Evolutionary conservation across 768 basidiomycete species (phyloP), one percentile per base, ranked within the genome.

Genomic region (Leccinum rimulosum): DNA sequence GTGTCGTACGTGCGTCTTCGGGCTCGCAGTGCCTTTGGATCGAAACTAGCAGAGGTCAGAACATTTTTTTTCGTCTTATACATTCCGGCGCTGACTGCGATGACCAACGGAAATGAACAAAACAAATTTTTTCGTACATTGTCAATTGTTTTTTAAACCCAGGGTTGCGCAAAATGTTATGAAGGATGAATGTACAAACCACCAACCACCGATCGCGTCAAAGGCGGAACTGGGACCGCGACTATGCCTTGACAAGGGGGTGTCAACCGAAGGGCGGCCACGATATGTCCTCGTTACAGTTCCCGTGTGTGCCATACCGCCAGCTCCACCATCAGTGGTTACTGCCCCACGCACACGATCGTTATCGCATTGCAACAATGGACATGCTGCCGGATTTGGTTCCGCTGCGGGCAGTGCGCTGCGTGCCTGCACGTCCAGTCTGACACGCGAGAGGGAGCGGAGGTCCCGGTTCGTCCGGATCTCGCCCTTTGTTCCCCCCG

Each of bases 401-500:
- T 69, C 66, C 63, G 60, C 27, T 15, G 38, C 38, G 28, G 59
- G 60, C 54, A 61, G 55, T 70, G 65, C 54, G 45, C 31, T 71
- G 52, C 76, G 48, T 45, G 43, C 5, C 43, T 45, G 43, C 43
- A 45, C 9, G 43, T 45, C n/a, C 11, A 45, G 40, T 43, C 40
- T 43, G 43, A 45, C 43, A 45, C 43, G 43, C 19, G 43, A 45
- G 43, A 19, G n/a, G 40, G 40, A 43, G 43, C n/a, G 43, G 43
- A 45, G 11, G 43, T 45, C 43, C 47, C 67, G 55, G 74, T 86
- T 88, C 6, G 87, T 45, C 90, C 0, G 96, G 96, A 61, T 85
- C 91, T 63, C 95, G 86, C 30, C 93, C 89, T 91, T 91, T 92
- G 93, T 45, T 45, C 43, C 43, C 19, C 43, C 43, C 43, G 43